phyloP scores from a whole-genome alignment of 75 land plant species.

The Cupressus sempervirens region DNA sequence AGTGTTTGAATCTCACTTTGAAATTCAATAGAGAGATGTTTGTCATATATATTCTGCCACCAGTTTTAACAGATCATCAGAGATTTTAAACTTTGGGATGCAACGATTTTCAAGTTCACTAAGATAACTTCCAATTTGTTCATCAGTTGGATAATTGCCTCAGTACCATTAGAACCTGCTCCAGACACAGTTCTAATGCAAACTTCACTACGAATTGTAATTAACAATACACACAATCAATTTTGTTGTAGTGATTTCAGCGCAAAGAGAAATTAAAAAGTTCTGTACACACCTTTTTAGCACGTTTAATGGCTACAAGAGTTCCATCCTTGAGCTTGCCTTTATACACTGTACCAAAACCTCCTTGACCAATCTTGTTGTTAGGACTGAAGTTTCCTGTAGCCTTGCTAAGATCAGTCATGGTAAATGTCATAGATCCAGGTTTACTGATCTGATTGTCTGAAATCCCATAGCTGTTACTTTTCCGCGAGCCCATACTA shows the following conservation, averaged over 20 bases:
- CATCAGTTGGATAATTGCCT: not conserved
- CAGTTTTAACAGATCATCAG: not conserved
- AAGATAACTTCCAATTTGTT: not conserved
- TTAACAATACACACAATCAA: not conserved
- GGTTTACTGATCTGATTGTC: not conserved
- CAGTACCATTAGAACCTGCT: not conserved
- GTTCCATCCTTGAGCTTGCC: conserved; percentile 74
- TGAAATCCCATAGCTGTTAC: not conserved
- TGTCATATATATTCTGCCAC: conserved; percentile 66
- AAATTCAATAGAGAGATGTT: conserved; percentile 58
- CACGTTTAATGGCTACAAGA: conserved; percentile 77
- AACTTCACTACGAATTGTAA: not conserved
- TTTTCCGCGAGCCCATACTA: not conserved
- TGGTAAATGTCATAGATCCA: conserved; percentile 31
- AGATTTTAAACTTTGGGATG: not conserved
- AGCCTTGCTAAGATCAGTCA: conserved; percentile 56
- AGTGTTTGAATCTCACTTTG: conserved; percentile 72
- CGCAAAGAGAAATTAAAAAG: not conserved
- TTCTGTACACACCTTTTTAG: conserved; percentile 47
- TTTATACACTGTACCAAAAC: conserved; percentile 71
- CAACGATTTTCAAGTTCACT: not conserved
- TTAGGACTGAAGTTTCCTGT: conserved; percentile 55
- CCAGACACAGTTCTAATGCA: not conserved
- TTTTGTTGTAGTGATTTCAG: not conserved
- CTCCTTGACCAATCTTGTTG: conserved; percentile 72